Evolutionary conservation across 352 stramenopile species (phyloP).

Genomic region (Globisporangium mamillatum): DNA sequence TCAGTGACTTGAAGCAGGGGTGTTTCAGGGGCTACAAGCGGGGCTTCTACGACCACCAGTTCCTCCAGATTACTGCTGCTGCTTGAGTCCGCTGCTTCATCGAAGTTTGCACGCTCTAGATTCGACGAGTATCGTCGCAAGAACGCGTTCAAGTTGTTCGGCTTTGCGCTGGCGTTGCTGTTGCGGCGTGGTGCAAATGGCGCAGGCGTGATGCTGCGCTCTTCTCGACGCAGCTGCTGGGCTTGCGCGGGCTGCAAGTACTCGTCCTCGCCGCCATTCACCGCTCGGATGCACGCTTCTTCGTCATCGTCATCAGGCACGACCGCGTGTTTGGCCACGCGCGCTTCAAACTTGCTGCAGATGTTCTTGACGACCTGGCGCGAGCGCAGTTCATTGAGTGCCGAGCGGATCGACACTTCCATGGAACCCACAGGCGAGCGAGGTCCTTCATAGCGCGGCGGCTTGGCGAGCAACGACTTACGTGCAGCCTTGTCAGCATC

Average conservation of each 20-base stretch:
- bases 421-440: conserved; percentile 16
- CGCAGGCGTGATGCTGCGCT: conserved; percentile 5
- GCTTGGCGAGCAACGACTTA: conserved; percentile 16
- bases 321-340: conserved; percentile 13
- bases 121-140: conserved; percentile 64
- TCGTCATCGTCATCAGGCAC: conserved; percentile 20
- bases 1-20: neutral
- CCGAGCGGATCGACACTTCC: conserved; percentile 47
- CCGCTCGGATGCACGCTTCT: conserved; percentile 8
- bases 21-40: neutral
- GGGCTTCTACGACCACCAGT: neutral
- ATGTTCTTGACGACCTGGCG: conserved; percentile 48
- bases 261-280: conserved; percentile 14
- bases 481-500: neutral
- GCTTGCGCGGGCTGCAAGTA: conserved; percentile 16
- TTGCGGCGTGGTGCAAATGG: conserved; percentile 9
- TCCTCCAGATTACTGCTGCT: neutral
- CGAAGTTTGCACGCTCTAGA: conserved; percentile 34
- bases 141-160: conserved; percentile 70
- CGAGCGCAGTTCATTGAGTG: conserved; percentile 45
- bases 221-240: conserved; percentile 13
- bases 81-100: conserved; percentile 5
- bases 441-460: conserved; percentile 13
- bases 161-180: conserved; percentile 26
- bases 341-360: conserved; percentile 51